Evolutionary conservation across 805 yeast species (phyloP).

Genomic region (Saitoella complicata): DNA sequence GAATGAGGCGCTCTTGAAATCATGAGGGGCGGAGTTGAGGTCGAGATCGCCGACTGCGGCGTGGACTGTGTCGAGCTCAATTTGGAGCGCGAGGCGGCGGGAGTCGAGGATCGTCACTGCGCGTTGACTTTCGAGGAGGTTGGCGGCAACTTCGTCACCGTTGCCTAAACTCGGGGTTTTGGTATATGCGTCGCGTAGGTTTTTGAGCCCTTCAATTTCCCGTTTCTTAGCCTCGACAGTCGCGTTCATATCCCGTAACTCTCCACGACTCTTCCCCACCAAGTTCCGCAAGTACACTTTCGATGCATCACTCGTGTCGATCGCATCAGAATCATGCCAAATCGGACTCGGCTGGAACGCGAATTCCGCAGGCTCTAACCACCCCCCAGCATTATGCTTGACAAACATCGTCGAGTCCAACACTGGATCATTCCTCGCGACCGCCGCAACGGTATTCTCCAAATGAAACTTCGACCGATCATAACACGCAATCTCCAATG

Average conservation of each 20-base stretch:
- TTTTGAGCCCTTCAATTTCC: conserved; percentile 14
- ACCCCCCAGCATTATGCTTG: conserved; percentile 58
- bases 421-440: conserved; percentile 52
- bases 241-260: conserved; percentile 17
- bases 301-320: conserved; percentile 33
- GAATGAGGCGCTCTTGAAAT: conserved; percentile 15
- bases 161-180: conserved; percentile 35
- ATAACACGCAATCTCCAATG: conserved; percentile 41
- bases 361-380: conserved; percentile 82
- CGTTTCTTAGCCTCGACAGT: conserved; percentile 17
- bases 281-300: conserved; percentile 22
- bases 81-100: conserved; percentile 57
- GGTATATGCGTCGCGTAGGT: conserved; percentile 21
- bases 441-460: conserved; percentile 35
- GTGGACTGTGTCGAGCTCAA: conserved; percentile 79
- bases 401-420: conserved; percentile 82
- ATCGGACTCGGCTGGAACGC: conserved; percentile 74
- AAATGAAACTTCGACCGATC: conserved; percentile 30
- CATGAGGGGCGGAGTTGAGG: conserved; percentile 25
- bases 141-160: conserved; percentile 34
- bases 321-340: conserved; percentile 91
- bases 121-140: conserved; percentile 37
- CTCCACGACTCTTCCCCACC: conserved; percentile 19
- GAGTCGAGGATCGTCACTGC: conserved; percentile 62
- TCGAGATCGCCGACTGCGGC: conserved; percentile 57